Evolutionary conservation across 495 filamentous ascomycete species (phyloP).

Genomic region (Xeromyces bisporus): DNA sequence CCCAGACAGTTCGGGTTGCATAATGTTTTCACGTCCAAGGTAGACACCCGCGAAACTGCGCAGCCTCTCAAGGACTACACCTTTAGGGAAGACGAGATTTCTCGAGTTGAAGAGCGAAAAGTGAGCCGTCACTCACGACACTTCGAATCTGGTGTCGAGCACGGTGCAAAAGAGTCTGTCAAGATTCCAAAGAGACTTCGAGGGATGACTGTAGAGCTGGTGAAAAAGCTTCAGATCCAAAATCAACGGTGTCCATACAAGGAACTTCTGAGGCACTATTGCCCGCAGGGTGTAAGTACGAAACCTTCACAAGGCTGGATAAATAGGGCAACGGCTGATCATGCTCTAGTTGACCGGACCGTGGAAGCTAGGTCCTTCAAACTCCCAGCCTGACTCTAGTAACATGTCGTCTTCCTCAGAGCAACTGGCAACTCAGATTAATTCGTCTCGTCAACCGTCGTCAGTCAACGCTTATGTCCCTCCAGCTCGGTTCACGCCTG

Average conservation of each 20-base stretch:
- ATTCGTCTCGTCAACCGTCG: constrained; percentile 2
- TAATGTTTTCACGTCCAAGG: constrained; percentile 67
- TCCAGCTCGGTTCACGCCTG: constrained; percentile 13
- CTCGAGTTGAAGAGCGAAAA: constrained; percentile 9
- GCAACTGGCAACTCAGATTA: constrained; percentile 17
- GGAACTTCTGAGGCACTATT: constrained; percentile 64
- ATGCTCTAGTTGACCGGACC: constrained; percentile 15
- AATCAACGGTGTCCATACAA: constrained; percentile 64
- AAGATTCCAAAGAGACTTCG: constrained; percentile 65
- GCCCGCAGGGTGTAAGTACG: constrained; percentile 38
- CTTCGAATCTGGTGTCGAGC: too few species aligned
- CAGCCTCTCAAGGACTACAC: constrained; percentile 70
- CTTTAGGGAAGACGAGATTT: constrained; percentile 68
- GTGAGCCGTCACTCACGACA: background rate
- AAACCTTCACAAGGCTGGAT: background rate
- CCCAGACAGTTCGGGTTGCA: constrained; percentile 78
- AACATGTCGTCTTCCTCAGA: constrained; percentile 8
- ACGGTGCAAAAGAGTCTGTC: constrained; percentile 2
- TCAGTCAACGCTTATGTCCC: too few species aligned
- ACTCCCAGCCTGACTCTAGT: constrained; percentile 5
- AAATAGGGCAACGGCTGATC: constrained; percentile 3
- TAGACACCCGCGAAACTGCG: constrained; percentile 44
- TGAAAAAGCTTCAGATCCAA: constrained; percentile 48
- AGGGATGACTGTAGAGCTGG: constrained; percentile 38
- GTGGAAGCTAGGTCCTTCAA: constrained; percentile 10